Evolutionary conservation across 768 basidiomycete genomes (phyloP).

Genomic region (Mycena capillaripes): DNA sequence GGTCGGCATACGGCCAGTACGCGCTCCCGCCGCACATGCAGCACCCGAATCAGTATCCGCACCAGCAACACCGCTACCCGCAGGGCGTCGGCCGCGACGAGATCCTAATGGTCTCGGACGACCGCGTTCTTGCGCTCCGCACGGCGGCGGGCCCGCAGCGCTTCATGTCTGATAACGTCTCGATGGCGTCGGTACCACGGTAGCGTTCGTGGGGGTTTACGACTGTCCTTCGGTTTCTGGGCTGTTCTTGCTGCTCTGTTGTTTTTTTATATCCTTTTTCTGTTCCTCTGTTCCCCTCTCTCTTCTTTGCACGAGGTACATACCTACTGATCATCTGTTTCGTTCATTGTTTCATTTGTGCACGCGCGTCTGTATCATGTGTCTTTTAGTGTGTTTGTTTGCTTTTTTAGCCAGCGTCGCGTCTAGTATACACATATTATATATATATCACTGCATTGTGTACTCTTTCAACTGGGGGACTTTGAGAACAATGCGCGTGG

Average conservation of each 20-base stretch:
- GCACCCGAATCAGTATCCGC: constrained; percentile 59
- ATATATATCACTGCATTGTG: constrained; percentile 24
- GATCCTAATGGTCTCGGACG: constrained; percentile 92
- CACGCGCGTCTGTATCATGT: constrained; percentile 22
- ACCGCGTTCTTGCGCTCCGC: constrained; percentile 82
- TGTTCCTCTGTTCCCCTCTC: neutral
- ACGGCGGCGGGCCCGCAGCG: constrained; percentile 58
- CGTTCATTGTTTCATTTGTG: constrained; percentile 22
- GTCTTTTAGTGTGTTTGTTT: constrained; percentile 12
- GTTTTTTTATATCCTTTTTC: constrained; percentile 16
- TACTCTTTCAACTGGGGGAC: constrained; percentile 4
- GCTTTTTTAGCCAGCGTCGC: constrained; percentile 10
- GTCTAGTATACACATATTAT: constrained; percentile 20
- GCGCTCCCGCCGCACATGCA: constrained; percentile 46
- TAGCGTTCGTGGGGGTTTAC: constrained; percentile 33
- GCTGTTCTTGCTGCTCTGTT: constrained; percentile 17
- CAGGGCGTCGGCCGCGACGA: constrained; percentile 79
- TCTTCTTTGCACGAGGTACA: constrained; percentile 16
- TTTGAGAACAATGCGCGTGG: neutral
- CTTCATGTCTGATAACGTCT: constrained; percentile 58
- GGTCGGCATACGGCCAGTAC: constrained; percentile 48
- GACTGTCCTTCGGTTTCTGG: constrained; percentile 27
- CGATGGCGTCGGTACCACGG: constrained; percentile 59
- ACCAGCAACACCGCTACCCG: constrained; percentile 44
- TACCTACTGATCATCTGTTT: constrained; percentile 28